These are phyloP conservation scores for Leccinum disarticulatum DNA, from an alignment of 768 basidiomycete species.

Conservation along the genomic window DNA sequence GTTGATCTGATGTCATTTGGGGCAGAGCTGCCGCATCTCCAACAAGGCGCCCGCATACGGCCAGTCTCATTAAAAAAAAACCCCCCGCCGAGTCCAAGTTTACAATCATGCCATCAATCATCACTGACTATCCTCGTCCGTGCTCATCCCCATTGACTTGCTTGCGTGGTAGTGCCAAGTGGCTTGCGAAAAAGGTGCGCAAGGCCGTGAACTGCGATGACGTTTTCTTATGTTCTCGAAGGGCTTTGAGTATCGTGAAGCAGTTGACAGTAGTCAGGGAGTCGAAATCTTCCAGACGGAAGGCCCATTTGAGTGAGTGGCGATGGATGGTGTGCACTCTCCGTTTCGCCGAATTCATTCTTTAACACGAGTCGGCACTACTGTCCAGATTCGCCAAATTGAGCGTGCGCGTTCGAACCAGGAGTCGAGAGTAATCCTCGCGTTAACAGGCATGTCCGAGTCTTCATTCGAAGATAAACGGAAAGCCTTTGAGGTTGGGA, in stretches of 20 bases:
- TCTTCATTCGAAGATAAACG: conserved; percentile 84
- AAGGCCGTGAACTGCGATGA: not conserved
- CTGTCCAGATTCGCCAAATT: conserved; percentile 75
- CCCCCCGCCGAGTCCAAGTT: too few species aligned
- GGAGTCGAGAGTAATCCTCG: conserved; percentile 64
- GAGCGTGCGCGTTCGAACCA: conserved; percentile 46
- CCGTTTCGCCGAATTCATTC: conserved; percentile 1
- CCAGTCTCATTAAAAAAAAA: too few species aligned
- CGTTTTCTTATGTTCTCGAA: conserved; percentile 20
- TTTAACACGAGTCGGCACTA: conserved; percentile 74
- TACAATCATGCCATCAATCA: too few species aligned
- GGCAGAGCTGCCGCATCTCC: too few species aligned
- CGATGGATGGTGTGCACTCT: conserved; percentile 49
- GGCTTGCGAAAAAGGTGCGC: conserved; percentile 59
- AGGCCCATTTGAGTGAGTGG: conserved; percentile 82
- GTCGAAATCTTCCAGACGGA: conserved; percentile 70
- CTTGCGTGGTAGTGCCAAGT: conserved; percentile 45
- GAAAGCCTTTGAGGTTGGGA: conserved; percentile 86
- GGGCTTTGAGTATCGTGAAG: conserved; percentile 77
- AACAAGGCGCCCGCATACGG: too few species aligned
- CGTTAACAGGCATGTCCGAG: conserved; percentile 85
- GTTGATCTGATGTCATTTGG: too few species aligned
- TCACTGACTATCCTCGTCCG: conserved; percentile 12
- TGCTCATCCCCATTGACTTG: conserved; percentile 9
- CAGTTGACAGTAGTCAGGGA: conserved; percentile 82